Evolutionary conservation across 495 filamentous ascomycete genomes (phyloP).

Genomic region (Penicillium angulare): DNA sequence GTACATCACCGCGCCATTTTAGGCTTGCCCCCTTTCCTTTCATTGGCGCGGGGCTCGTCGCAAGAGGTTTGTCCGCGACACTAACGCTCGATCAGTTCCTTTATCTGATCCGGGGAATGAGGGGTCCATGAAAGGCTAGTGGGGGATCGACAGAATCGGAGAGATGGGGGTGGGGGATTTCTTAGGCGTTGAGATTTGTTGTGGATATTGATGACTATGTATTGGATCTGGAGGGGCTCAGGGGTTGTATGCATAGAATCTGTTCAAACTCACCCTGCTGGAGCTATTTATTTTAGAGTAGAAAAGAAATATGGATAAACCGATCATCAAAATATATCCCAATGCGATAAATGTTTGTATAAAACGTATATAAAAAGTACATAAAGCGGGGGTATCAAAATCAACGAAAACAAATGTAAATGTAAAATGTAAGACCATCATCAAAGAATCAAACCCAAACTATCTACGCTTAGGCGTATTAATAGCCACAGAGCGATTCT

Average conservation of each 20-base stretch:
- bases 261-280: no score
- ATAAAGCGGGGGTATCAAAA: neutral
- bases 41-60: conserved; percentile 7
- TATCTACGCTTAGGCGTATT: conserved; percentile 7
- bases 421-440: neutral
- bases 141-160: neutral
- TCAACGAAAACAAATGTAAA: neutral
- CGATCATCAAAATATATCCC: no score
- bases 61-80: conserved; percentile 2
- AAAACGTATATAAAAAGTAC: no score
- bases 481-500: conserved; percentile 21
- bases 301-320: no score
- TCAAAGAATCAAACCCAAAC: neutral
- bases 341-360: no score
- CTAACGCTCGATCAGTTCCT: neutral
- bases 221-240: no score
- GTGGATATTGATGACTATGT: neutral
- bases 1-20: no score
- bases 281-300: no score
- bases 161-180: neutral
- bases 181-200: neutral
- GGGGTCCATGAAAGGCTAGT: neutral
- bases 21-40: neutral
- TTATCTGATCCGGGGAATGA: neutral
- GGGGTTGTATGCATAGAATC: no score